Evolutionary conservation across 768 basidiomycete genomes (phyloP), one percentile per base, ranked within the genome.

Genomic region (Auricularia sp.): DNA sequence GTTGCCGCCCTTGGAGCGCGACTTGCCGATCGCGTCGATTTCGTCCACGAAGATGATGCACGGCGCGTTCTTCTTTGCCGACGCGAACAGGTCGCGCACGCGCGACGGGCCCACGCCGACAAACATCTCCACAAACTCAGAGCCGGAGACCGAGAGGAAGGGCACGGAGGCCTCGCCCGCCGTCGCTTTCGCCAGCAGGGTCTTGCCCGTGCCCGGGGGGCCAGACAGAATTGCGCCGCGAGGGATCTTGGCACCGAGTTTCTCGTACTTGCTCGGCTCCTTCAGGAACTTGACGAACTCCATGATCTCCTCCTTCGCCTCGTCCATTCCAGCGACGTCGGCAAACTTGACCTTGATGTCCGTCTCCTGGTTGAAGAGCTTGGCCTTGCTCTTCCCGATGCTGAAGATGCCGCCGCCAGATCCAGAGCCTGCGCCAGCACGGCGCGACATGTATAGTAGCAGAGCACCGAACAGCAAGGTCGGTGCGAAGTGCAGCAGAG

Each of bases 121-220:
- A 73, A 98, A 99, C 95, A 98, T 98, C 78, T 99, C 97, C 66
- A 99, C 94, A 73, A 99, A 98, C 73, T 99, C 97, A 53, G 96
- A 98, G 61, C 97, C 97, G 59, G 96, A 98, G 51, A 98, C 97
- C 29, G 93, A 96, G 65, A 98, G 84, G 88, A 99, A 99, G 51
- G 97, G 96, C 3, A 98, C 96, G 54, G 86, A 90, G 3, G 97
- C 96, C 77, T 99, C 97, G 61, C 97, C 97, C 2, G 97, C 97
- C 3, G 97, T 98, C 2, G 97, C 97, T 75, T 99, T 99, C 11
- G 97, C 97, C 42, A 99, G 83, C 11, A 99, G 80, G 4, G 97
- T 99, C 79, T 99, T 99, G 73, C 97, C 97, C 3, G 97, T 99
- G 70, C 97, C 97, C 0, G 97, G 97, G 66, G 94, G 94, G 39